A percentile compares a stretch with the other conserved stretches of the same genome.
Conservation (phyloP, 495 filamentous ascomycete genomes). For the Penicillium daleae region DNA sequence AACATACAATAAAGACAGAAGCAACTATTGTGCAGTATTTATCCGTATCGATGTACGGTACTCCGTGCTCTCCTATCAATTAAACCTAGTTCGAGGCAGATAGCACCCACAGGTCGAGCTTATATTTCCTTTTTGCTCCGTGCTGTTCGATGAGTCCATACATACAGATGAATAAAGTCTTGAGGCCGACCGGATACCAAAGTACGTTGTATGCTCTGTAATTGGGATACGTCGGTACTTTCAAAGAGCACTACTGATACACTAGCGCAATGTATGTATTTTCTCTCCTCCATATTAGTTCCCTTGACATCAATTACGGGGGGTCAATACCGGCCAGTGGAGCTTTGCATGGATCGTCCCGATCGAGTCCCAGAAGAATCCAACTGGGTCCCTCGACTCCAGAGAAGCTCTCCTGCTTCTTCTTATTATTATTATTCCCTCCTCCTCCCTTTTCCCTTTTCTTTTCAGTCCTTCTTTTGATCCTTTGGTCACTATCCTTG, state of each 20-base stretch:
- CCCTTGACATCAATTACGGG: conserved; percentile 7
- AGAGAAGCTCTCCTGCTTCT: conserved; percentile 31
- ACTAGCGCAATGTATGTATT: conserved; percentile 2
- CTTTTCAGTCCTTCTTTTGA: conserved; percentile 32
- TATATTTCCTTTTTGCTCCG: not conserved
- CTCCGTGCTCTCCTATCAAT: not conserved
- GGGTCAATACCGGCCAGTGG: conserved; percentile 19
- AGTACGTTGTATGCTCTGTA: not conserved
- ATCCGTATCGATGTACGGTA: not conserved
- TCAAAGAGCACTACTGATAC: conserved; percentile 1
- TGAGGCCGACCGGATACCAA: not conserved
- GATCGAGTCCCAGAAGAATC: conserved; percentile 37
- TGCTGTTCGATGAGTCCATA: too few relatives aligned
- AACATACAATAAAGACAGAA: not conserved
- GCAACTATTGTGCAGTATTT: not conserved
- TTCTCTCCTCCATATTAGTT: not conserved
- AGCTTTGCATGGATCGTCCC: conserved; percentile 33
- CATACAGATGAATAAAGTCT: too few relatives aligned
- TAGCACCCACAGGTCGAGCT: not conserved
- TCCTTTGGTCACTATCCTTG: not conserved
- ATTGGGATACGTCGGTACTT: not conserved
- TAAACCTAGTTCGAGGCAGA: not conserved
- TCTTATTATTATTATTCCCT: conserved; percentile 20
- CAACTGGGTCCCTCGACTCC: conserved; percentile 29
- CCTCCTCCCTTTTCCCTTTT: conserved; percentile 26